Percentiles rank a stretch among this genome's conserved stretches.
Evolutionary conservation across 495 filamentous ascomycete species (phyloP).

Genomic region (Tetracladium marchalianum): DNA sequence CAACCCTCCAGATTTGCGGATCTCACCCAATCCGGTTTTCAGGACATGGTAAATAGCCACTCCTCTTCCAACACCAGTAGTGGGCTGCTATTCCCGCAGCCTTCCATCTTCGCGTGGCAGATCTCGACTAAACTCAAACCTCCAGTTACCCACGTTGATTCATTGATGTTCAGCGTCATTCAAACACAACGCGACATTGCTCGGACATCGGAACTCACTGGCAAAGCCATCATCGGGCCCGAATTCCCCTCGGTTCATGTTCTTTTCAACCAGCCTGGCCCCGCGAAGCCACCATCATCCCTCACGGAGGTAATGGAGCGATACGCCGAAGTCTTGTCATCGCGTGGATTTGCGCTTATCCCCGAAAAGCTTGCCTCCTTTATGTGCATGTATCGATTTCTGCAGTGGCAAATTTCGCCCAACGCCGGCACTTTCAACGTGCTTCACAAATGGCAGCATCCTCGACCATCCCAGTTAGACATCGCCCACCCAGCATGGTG

Average conservation of each 20-base stretch:
- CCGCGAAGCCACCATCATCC: conserved; percentile 8
- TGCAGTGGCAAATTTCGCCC: conserved; percentile 24
- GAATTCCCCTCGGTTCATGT: conserved; percentile 15
- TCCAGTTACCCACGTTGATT: conserved; percentile 15
- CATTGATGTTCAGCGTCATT: conserved; percentile 16
- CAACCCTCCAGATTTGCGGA: conserved; percentile 17
- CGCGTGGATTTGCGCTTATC: conserved; percentile 14
- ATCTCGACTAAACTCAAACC: conserved; percentile 17
- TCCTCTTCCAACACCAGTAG: conserved; percentile 2
- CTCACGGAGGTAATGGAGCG: conserved; percentile 16
- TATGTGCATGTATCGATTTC: conserved; percentile 21
- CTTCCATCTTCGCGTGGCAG: conserved; percentile 17
- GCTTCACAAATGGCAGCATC: conserved; percentile 20
- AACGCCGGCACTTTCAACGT: conserved; percentile 16
- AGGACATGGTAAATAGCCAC: conserved; percentile 7
- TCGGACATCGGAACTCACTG: conserved; percentile 4
- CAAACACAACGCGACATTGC: conserved; percentile 18
- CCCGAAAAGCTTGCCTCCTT: conserved; percentile 18
- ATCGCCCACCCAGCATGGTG: conserved; percentile 25
- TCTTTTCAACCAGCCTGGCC: conserved; percentile 14
- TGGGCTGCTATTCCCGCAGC: conserved; percentile 16
- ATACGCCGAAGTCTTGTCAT: conserved; percentile 13
- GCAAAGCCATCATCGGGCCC: conserved; percentile 11
- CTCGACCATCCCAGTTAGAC: conserved; percentile 15
- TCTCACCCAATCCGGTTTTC: conserved; percentile 11